Conservation (phyloP, 805 yeast genomes). For the Spathaspora passalidarum region DNA sequence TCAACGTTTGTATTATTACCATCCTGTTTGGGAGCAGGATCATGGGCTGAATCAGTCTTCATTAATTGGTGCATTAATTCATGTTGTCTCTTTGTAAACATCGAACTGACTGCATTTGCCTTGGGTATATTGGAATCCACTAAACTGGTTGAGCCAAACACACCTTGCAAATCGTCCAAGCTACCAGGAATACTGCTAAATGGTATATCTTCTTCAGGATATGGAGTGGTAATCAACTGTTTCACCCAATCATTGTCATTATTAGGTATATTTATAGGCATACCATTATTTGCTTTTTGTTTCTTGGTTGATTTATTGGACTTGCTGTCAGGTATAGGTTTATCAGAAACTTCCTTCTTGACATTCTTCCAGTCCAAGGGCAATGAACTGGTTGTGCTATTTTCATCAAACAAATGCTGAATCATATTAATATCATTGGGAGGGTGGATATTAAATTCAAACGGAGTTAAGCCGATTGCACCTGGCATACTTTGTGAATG, state of each 20-base stretch:
- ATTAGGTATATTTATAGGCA: conserved; percentile 10
- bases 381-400: conserved; percentile 1
- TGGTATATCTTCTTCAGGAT: conserved; percentile 44
- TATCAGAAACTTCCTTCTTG: conserved; percentile 1
- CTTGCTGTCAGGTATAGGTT: background rate
- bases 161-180: conserved; percentile 7
- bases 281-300: conserved; percentile 11
- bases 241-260: conserved; percentile 58
- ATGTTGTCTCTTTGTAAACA: conserved; percentile 2
- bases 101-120: conserved; percentile 1
- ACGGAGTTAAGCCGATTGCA: conserved; percentile 22
- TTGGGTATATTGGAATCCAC: conserved; percentile 3
- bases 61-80: conserved; percentile 8
- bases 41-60: background rate
- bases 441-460: conserved; percentile 26
- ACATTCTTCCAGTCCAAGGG: conserved; percentile 4
- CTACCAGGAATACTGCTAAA: conserved; percentile 21
- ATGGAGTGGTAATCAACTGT: conserved; percentile 67
- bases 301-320: conserved; percentile 4
- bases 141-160: conserved; percentile 6
- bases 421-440: conserved; percentile 16
- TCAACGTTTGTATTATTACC: conserved; percentile 2
- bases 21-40: background rate
- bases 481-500: conserved; percentile 7
- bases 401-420: conserved; percentile 7